Percentiles rank a stretch among this genome's conserved stretches.
These are phyloP conservation scores for Hsuehochloa calcarea DNA, from an alignment of 176 grass and related monocot species.

Conservation along the genomic window DNA sequence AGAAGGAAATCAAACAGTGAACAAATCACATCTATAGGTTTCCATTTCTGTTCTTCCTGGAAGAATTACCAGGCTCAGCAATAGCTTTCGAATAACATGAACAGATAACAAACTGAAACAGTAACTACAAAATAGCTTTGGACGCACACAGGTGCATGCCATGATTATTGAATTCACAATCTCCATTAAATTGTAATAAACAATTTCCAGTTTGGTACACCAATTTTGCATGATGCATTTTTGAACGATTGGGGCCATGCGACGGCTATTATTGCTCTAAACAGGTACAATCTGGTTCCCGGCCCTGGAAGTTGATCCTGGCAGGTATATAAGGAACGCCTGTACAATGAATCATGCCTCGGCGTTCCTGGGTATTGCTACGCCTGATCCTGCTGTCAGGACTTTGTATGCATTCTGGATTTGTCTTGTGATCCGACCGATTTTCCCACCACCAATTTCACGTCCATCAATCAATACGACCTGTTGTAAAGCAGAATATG, in stretches of 20 bases:
- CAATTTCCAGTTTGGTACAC: neutral
- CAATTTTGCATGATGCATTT: neutral
- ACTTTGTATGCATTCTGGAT: constrained; percentile 80
- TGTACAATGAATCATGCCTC: constrained; percentile 19
- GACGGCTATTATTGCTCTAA: neutral
- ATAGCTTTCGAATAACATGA: neutral
- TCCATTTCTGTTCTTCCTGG: neutral
- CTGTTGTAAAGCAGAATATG: constrained; percentile 38
- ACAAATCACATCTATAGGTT: neutral
- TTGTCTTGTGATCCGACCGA: constrained; percentile 71
- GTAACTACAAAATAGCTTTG: neutral
- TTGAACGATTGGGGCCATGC: neutral
- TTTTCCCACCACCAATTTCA: constrained; percentile 61
- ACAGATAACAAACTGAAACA: neutral
- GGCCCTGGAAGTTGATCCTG: neutral
- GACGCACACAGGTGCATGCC: neutral
- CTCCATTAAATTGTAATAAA: neutral
- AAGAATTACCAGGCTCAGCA: neutral
- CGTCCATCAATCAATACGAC: constrained; percentile 84
- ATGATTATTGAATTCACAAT: constrained; percentile 13
- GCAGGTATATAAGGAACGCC: neutral
- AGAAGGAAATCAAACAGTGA: neutral
- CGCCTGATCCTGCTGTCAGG: constrained; percentile 62
- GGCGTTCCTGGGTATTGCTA: constrained; percentile 55
- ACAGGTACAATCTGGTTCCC: neutral